Evolutionary conservation across 1,284 basidiomycete genomes (phyloP), one percentile per base, ranked within the genome.

Genomic region (Cystobasidiaceae sp.): DNA sequence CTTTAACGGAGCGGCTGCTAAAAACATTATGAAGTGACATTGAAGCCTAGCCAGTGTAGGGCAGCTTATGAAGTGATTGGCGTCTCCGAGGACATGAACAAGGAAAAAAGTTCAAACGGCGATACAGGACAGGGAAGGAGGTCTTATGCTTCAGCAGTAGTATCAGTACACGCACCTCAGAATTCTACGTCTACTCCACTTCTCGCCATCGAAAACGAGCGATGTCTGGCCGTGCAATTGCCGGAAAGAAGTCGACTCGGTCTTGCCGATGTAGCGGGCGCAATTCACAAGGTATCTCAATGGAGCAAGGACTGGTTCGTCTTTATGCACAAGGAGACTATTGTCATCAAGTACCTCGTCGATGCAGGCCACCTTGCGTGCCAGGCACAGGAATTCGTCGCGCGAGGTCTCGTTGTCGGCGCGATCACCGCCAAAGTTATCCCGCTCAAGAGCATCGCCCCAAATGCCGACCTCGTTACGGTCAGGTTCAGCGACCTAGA

Each of bases 351-450:
- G 23, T 33, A 28, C 9, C n/a, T 57, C 13, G 41, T 19, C 37
- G 6, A 19, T 44, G 25, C 34, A 7, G n/a, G 8, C n/a, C 21
- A 44, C 25, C 2, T 30, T 43, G 43, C 39, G n/a, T 28, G 28
- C 37, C 19, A 25, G 23, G 41, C n/a, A n/a, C 23, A 25, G 13
- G 28, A 19, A 44, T 28, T 57, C 19, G n/a, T 44, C 9, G 34
- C 37, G 9, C 17, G 44, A 15, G 54, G 54, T 27, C 39, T 57
- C 11, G 23, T 23, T 3, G 17, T 57, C 19, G 44, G 44, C 28
- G 34, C 37, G 37, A 57, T 57, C 43, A 57, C 33, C 23, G 54
- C 39, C 21, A 57, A 43, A 44, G 25, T 41, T 28, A 23, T 39
- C 39, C 37, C 25, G 30, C 54, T 57, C 28, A 23, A 13, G 15